These are phyloP conservation scores for Alternaria dauci DNA, from an alignment of 2,329 filamentous ascomycete species.

Conservation along the genomic window DNA sequence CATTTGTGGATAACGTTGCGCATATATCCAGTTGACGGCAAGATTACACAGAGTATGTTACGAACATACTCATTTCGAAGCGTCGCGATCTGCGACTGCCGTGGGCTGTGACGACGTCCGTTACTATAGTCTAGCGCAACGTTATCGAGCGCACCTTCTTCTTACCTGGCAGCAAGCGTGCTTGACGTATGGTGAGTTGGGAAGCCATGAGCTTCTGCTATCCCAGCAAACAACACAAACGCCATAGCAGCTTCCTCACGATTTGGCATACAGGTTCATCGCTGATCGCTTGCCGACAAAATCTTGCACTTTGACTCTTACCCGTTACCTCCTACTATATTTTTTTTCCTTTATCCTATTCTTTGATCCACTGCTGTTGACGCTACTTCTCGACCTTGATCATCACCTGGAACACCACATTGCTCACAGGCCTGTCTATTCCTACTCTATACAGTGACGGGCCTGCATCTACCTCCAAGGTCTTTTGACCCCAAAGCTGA, in stretches of 20 bases:
- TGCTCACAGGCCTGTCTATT: neutral
- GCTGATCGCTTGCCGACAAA: neutral
- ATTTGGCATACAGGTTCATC: neutral
- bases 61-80: neutral
- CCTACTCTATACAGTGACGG: neutral
- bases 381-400: neutral
- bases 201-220: neutral
- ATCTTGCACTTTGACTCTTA: neutral
- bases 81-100: neutral
- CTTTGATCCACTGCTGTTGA: neutral
- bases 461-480: neutral
- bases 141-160: neutral
- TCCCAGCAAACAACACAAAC: conserved; percentile 9
- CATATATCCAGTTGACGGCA: neutral
- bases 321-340: neutral
- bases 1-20: neutral
- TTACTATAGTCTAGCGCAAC: neutral
- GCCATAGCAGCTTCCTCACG: conserved; percentile 1
- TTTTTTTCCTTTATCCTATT: neutral
- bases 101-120: neutral
- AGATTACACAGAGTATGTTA: neutral
- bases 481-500: conserved; percentile 1
- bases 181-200: neutral
- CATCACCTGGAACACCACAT: neutral
- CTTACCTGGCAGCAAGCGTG: neutral